A percentile compares a stretch with the other conserved stretches of the same genome.
These are phyloP conservation scores for Wallacemonas sp. DNA, from an alignment of 208 protist genomes.

Conservation along the genomic window DNA sequence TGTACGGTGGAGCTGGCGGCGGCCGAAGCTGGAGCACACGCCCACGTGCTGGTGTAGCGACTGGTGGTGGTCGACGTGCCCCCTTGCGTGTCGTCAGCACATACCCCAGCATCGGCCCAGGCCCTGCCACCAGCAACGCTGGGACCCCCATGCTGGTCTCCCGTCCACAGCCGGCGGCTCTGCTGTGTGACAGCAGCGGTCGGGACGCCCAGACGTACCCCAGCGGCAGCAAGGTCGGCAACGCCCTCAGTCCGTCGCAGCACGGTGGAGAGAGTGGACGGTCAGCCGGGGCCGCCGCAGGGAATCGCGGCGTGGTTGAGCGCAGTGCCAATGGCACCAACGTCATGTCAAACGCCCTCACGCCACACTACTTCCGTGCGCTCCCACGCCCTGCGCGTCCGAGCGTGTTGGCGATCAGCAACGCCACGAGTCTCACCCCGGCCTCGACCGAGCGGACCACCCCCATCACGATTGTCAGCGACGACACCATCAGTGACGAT, in stretches of 20 bases:
- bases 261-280: too few relatives aligned
- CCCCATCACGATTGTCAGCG: neutral
- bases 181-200: neutral
- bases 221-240: too few relatives aligned
- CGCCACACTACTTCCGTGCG: constrained; percentile 71
- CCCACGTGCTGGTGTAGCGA: neutral
- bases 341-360: constrained; percentile 15
- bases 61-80: neutral
- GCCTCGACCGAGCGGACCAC: neutral
- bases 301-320: neutral
- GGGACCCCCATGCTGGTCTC: too few relatives aligned
- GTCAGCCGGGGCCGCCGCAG: neutral
- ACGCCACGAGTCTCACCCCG: neutral
- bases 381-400: constrained; percentile 19
- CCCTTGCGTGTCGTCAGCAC: neutral
- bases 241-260: too few relatives aligned
- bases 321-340: neutral
- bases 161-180: neutral
- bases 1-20: neutral
- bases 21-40: neutral
- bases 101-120: neutral
- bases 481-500: neutral
- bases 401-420: constrained; percentile 43
- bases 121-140: too few relatives aligned
- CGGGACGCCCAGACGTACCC: too few relatives aligned